Evolutionary conservation across 805 yeast genomes (phyloP).

Genomic region (Ogataea nakhonphanomensis): DNA sequence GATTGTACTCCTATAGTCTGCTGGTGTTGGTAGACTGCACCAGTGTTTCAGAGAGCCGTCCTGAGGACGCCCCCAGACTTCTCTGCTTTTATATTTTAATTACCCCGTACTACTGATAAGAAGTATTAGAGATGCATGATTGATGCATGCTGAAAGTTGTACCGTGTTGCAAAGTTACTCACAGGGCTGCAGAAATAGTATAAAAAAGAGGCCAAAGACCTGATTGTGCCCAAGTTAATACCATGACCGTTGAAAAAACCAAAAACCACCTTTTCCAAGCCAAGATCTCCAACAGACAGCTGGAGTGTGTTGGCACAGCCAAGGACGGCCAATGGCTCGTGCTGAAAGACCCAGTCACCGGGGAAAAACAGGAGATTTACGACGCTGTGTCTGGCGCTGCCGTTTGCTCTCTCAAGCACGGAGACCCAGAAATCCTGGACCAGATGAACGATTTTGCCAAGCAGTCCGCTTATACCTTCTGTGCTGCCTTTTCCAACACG

Average conservation of each 20-base stretch:
- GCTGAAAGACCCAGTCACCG: slow-evolving; percentile 38
- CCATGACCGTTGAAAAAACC: slow-evolving; percentile 15
- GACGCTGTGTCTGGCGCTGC: slow-evolving; percentile 48
- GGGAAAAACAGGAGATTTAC: slow-evolving; percentile 30
- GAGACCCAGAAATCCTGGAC: slow-evolving; percentile 33
- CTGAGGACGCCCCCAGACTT: no score
- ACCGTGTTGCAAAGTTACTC: no score
- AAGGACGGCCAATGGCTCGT: slow-evolving; percentile 38
- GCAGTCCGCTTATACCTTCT: slow-evolving; percentile 38
- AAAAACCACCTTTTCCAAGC: slow-evolving; percentile 41
- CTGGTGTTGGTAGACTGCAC: no score
- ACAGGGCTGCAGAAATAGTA: background rate
- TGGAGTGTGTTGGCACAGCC: slow-evolving; percentile 37
- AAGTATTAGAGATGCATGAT: no score
- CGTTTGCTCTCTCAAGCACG: slow-evolving; percentile 43
- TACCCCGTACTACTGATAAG: no score
- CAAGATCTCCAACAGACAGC: slow-evolving; percentile 34
- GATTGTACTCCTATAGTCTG: no score
- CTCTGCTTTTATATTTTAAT: no score
- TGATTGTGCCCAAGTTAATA: background rate
- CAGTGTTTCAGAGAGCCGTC: no score
- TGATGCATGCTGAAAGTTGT: no score
- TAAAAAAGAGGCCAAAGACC: background rate
- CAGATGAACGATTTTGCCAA: slow-evolving; percentile 24
- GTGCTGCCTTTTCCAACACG: slow-evolving; percentile 30